phyloP scores from a whole-genome alignment of 148 eudicot species.

The Persicaria maculosa region DNA sequence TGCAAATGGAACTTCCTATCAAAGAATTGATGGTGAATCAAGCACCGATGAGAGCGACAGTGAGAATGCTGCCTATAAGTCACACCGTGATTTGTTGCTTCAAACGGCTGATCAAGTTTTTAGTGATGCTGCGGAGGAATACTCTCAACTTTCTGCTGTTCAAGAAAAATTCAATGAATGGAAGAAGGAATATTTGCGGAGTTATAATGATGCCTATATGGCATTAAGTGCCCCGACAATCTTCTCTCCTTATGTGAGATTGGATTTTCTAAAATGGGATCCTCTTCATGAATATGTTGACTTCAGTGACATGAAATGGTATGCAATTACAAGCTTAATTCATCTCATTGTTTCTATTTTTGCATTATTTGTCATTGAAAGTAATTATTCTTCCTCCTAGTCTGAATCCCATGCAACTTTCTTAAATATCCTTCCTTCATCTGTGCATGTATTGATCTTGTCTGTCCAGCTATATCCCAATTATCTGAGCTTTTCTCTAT shows the following conservation, averaged over 20 bases:
- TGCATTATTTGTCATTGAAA: background rate
- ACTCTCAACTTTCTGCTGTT: conserved; percentile 65
- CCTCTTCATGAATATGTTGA: conserved; percentile 83
- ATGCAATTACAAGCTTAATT: conserved; percentile 27
- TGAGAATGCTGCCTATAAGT: conserved; percentile 64
- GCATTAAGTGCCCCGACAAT: conserved; percentile 78
- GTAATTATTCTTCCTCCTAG: background rate
- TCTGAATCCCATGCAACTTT: background rate
- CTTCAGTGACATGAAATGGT: conserved; percentile 92
- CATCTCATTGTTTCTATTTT: conserved; percentile 13
- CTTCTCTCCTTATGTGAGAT: conserved; percentile 91
- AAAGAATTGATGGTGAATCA: conserved; percentile 83
- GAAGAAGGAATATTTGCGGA: conserved; percentile 66
- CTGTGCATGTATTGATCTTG: background rate
- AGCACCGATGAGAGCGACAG: conserved; percentile 98
- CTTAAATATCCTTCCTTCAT: background rate
- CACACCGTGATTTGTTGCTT: conserved; percentile 62
- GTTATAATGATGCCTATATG: conserved; percentile 83
- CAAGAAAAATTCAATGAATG: conserved; percentile 70
- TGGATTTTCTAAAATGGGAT: conserved; percentile 98
- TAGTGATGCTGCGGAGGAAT: conserved; percentile 80
- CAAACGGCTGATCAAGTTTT: conserved; percentile 75
- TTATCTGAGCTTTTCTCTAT: background rate
- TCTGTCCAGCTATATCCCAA: background rate
- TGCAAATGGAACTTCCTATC: conserved; percentile 36